Evolutionary conservation across 306 rosid genomes (phyloP), one percentile per base, ranked within the genome.

Genomic region (Cicer pinnatifidum): DNA sequence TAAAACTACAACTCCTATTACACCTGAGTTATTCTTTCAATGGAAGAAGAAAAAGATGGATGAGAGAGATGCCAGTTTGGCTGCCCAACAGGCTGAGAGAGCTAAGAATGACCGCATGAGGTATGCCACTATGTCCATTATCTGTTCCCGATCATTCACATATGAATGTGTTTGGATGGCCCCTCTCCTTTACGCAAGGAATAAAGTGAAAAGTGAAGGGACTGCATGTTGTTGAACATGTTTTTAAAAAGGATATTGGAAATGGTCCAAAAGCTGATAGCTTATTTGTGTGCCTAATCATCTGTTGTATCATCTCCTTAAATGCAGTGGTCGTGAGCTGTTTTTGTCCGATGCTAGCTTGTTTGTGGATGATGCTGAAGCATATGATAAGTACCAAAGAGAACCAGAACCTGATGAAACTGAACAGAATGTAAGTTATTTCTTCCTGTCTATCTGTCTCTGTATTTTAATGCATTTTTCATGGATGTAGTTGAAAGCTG

Each of bases 31-130:
- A 61, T 93, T 93, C 88, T 69, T 78, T 65, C 88, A 86, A 88
- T 93, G 98, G 98, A 93, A 86, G 92, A 84, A 86, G 82, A 89
- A 91, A 80, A 91, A 93, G 85, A 79, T 82, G 45, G 96, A 83
- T 1, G 98, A 93, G 79, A 91, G 92, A 88, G 94, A 93, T 64
- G 96, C 98, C 70, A 89, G 85, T 75, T 69, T 93, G 79, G 93
- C 97, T 77, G 89, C 86, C 75, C 97, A 85, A 48, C 97, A 81
- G 77, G 98, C 96, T 11, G 97, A 93, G 68, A 93, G 98, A 79
- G 98, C 97, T 63, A 93, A 93, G 88, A 91, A 91, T 77, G 97
- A 93, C 56, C 89, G 98, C 38, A 93, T 89, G 97, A 93, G 98
- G 98, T 91, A 84, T 51, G 38, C 23, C 52, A 97, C 96, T 91